Evolutionary conservation across 192 early-diverging fungal genomes (phyloP).

Genomic region (Pecoramyces ruminantium): DNA sequence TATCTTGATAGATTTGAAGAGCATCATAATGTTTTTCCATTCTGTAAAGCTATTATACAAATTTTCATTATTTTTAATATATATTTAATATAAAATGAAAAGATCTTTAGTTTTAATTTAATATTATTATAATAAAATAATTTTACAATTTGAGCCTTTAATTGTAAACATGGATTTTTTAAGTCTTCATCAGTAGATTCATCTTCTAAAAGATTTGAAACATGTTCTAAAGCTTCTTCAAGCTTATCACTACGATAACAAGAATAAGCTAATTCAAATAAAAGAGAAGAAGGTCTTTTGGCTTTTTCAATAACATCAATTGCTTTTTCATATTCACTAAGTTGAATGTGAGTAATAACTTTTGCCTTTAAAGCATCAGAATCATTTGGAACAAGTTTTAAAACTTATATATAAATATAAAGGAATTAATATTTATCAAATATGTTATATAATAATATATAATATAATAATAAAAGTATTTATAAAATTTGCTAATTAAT

Average conservation of each 20-base stretch:
- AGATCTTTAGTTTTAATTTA: too few relatives aligned
- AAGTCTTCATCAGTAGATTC: slow-evolving; percentile 13
- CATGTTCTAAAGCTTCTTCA: slow-evolving; percentile 17
- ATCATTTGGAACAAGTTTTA: slow-evolving; percentile 18
- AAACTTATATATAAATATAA: background rate
- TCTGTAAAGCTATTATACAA: slow-evolving; percentile 19
- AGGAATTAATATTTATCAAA: too few relatives aligned
- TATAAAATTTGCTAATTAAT: too few relatives aligned
- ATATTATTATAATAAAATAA: too few relatives aligned
- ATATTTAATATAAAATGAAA: too few relatives aligned
- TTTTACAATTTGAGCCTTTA: slow-evolving; percentile 52
- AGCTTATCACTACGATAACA: slow-evolving; percentile 43
- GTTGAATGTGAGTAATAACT: slow-evolving; percentile 29
- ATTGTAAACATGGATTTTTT: slow-evolving; percentile 7
- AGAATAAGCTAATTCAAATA: slow-evolving; percentile 44
- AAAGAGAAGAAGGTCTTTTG: slow-evolving; percentile 9
- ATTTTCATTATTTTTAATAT: too few relatives aligned
- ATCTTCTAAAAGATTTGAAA: slow-evolving; percentile 5
- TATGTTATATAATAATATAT: too few relatives aligned
- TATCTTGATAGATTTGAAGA: slow-evolving; percentile 15
- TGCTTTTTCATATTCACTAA: slow-evolving; percentile 34
- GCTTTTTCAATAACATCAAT: slow-evolving; percentile 11
- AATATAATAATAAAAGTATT: too few relatives aligned
- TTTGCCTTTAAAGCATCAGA: slow-evolving; percentile 34
- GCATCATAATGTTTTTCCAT: slow-evolving; percentile 30